These are phyloP conservation scores for Didymella arachidicola DNA, from an alignment of 2,329 filamentous ascomycete species.

Conservation along the genomic window DNA sequence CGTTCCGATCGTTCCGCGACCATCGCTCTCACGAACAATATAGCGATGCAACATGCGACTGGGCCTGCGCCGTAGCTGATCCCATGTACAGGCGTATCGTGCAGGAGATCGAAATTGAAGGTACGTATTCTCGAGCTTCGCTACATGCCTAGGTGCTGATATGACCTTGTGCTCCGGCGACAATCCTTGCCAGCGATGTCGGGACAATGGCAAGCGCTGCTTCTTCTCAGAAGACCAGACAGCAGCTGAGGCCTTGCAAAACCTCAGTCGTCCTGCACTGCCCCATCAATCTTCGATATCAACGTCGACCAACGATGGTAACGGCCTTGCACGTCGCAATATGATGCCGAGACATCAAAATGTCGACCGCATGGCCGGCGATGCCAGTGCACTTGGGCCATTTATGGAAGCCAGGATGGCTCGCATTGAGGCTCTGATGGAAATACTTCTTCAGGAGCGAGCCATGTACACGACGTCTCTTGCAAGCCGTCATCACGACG, in stretches of 20 bases:
- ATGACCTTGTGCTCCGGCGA: constrained; percentile 43
- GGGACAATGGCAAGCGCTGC: constrained; percentile 46
- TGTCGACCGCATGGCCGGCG: constrained; percentile 37
- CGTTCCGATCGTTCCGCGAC: constrained; percentile 35
- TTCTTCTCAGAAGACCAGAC: constrained; percentile 51
- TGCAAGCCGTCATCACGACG: constrained; percentile 41
- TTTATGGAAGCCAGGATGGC: constrained; percentile 48
- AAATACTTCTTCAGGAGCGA: constrained; percentile 44
- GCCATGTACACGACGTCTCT: constrained; percentile 33
- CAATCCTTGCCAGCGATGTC: constrained; percentile 47
- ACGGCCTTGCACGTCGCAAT: constrained; percentile 26
- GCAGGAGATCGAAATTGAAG: constrained; percentile 48
- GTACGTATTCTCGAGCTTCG: constrained; percentile 20
- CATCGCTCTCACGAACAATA: constrained; percentile 14
- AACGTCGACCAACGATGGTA: constrained; percentile 22
- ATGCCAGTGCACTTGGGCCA: constrained; percentile 36
- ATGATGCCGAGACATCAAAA: constrained; percentile 32
- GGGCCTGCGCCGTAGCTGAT: constrained; percentile 23
- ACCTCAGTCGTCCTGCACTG: constrained; percentile 44
- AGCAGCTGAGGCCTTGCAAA: constrained; percentile 48
- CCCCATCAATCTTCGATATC: constrained; percentile 28
- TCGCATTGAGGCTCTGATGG: constrained; percentile 48
- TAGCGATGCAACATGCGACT: not conserved
- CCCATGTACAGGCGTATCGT: constrained; percentile 40
- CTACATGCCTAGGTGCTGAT: constrained; percentile 10